Conservation (phyloP, 225 moss, liverwort and hornwort species). For the Asterella californica region DNA sequence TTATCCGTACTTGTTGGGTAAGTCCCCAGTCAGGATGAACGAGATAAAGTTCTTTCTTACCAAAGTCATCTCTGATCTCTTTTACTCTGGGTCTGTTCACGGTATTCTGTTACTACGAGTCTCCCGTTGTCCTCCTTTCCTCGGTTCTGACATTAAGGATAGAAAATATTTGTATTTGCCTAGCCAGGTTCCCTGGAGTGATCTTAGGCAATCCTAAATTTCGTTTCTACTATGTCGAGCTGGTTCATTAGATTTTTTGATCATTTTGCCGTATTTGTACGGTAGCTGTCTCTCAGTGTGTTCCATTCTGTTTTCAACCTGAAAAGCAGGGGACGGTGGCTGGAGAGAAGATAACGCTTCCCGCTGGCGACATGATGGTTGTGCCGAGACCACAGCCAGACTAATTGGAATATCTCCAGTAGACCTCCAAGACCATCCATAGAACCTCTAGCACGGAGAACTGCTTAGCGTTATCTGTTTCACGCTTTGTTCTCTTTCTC, state of each 20-base stretch:
- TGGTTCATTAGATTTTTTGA: neutral
- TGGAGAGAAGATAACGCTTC: slow-evolving; percentile 22
- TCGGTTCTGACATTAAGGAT: neutral
- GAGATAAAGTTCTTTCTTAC: slow-evolving; percentile 30
- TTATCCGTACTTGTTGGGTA: slow-evolving; percentile 23
- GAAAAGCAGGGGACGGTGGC: slow-evolving; percentile 18
- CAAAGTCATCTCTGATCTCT: slow-evolving; percentile 23
- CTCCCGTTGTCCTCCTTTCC: slow-evolving; percentile 14
- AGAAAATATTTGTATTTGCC: neutral
- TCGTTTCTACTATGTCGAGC: slow-evolving; percentile 9
- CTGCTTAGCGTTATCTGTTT: no score
- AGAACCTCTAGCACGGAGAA: no score
- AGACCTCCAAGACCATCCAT: no score
- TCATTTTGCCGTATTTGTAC: slow-evolving; percentile 16
- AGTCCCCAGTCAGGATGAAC: slow-evolving; percentile 24
- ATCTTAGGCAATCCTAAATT: neutral
- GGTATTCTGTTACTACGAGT: slow-evolving; percentile 20
- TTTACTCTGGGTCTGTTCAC: slow-evolving; percentile 23
- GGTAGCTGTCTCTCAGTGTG: slow-evolving; percentile 20
- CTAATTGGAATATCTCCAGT: no score
- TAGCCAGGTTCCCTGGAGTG: slow-evolving; percentile 5
- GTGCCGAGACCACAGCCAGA: no score
- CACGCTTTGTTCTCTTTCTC: no score
- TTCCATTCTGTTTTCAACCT: slow-evolving; percentile 20
- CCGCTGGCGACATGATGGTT: no score